phyloP scores from a whole-genome alignment of 257 asterid genomes.

The Thymus mandschuricus region DNA sequence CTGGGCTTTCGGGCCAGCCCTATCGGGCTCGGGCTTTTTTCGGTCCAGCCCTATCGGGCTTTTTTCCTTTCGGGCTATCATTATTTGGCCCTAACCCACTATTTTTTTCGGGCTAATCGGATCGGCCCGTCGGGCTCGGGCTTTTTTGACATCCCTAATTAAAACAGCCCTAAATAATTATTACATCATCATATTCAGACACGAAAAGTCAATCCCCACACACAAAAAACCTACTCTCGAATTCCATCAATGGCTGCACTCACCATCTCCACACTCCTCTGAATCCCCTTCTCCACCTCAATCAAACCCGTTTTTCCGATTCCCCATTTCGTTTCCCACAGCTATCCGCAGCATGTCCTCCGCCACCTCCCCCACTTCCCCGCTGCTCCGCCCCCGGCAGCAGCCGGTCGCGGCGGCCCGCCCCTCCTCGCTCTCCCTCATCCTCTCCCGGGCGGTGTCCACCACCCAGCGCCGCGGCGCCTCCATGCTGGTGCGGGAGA shows the following conservation, averaged over 20 bases:
- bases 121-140: too few species aligned
- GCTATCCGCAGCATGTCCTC: slow-evolving; percentile 38
- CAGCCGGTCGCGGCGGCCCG: slow-evolving; percentile 39
- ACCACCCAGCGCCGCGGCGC: slow-evolving; percentile 76
- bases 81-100: too few species aligned
- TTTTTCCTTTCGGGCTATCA: too few species aligned
- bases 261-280: slow-evolving; percentile 21
- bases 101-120: too few species aligned
- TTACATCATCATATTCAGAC: neutral
- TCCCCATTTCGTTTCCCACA: too few species aligned
- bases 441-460: slow-evolving; percentile 74
- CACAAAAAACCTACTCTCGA: slow-evolving; percentile 18
- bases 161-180: too few species aligned
- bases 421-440: slow-evolving; percentile 58
- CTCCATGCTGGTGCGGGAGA: slow-evolving; percentile 80
- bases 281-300: neutral
- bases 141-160: too few species aligned
- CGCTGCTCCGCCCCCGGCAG: slow-evolving; percentile 69
- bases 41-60: too few species aligned
- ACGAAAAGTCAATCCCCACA: slow-evolving; percentile 31
- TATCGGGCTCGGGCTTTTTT: too few species aligned
- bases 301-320: neutral
- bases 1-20: too few species aligned
- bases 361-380: slow-evolving; percentile 38
- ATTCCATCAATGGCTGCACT: slow-evolving; percentile 38